phyloP scores from a whole-genome alignment of 441 rosid species.

The Gossypium schwendimanii region DNA sequence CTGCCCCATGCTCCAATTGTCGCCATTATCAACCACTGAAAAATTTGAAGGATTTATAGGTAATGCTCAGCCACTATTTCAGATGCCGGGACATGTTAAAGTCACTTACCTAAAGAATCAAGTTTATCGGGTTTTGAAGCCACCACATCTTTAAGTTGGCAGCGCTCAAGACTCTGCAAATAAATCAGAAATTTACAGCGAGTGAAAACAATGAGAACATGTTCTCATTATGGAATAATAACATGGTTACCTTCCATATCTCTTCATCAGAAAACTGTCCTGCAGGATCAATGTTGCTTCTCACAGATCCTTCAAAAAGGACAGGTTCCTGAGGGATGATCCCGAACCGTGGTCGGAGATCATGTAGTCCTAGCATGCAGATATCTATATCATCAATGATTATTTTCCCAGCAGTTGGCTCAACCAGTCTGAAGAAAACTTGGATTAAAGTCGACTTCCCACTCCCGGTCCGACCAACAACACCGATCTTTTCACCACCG shows the following conservation, averaged over 20 bases:
- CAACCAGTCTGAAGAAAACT: constrained; percentile 82
- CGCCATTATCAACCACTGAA: constrained; percentile 76
- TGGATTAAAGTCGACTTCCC: constrained; percentile 89
- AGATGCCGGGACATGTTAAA: neutral
- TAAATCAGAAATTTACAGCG: neutral
- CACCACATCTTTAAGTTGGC: constrained; percentile 80
- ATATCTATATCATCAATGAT: constrained; percentile 73
- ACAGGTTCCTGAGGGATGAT: constrained; percentile 96
- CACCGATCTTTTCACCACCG: constrained; percentile 84
- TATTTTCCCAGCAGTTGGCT: constrained; percentile 72
- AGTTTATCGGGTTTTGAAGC: constrained; percentile 75
- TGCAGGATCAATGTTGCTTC: constrained; percentile 81
- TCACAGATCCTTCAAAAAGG: constrained; percentile 87
- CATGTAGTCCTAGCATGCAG: constrained; percentile 67
- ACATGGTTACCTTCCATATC: constrained; percentile 65
- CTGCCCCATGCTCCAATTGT: constrained; percentile 98
- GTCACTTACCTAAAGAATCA: constrained; percentile 52
- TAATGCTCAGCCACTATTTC: neutral
- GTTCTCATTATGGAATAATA: neutral
- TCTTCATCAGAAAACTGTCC: constrained; percentile 74
- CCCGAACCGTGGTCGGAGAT: constrained; percentile 83
- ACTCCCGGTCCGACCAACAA: constrained; percentile 91
- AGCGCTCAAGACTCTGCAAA: constrained; percentile 66
- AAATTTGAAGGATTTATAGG: neutral
- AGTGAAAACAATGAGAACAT: neutral